phyloP scores from a whole-genome alignment of 805 yeast genomes.

The Suhomyces xylopsoci region DNA sequence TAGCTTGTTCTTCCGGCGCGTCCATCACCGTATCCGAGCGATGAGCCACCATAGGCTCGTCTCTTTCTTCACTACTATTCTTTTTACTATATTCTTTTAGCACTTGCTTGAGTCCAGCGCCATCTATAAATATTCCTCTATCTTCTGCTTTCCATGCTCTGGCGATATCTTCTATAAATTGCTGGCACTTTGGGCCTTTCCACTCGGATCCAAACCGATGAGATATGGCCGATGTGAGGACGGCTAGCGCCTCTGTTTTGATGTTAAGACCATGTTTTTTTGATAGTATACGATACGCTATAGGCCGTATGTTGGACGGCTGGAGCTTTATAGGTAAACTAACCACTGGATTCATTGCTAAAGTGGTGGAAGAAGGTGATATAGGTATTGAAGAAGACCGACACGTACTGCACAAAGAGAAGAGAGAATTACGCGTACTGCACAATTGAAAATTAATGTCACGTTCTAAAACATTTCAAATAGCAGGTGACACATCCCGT shows the following conservation, averaged over 20 bases:
- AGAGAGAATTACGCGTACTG: background rate
- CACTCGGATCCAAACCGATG: slow-evolving; percentile 79
- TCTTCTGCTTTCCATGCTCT: slow-evolving; percentile 85
- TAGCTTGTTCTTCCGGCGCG: slow-evolving; percentile 16
- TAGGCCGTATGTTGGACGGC: slow-evolving; percentile 81
- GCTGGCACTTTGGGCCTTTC: slow-evolving; percentile 64
- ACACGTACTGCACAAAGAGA: background rate
- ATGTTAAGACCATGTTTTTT: slow-evolving; percentile 90
- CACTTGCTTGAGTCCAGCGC: slow-evolving; percentile 61
- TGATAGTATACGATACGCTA: slow-evolving; percentile 85
- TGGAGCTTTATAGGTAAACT: slow-evolving; percentile 70
- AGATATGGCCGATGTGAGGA: slow-evolving; percentile 74
- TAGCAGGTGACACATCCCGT: background rate
- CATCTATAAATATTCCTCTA: slow-evolving; percentile 81
- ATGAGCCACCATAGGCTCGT: slow-evolving; percentile 9
- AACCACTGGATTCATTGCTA: background rate
- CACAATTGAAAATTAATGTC: background rate
- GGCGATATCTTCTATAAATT: slow-evolving; percentile 74
- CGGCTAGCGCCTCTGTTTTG: slow-evolving; percentile 76
- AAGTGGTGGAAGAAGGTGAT: background rate
- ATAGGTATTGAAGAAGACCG: background rate
- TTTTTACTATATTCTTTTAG: slow-evolving; percentile 50
- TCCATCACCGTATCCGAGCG: slow-evolving; percentile 21
- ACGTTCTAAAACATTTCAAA: too few relatives aligned
- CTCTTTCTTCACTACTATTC: background rate